phyloP scores from a whole-genome alignment of 345 rosid genomes.

The Atalantia buxifolia region DNA sequence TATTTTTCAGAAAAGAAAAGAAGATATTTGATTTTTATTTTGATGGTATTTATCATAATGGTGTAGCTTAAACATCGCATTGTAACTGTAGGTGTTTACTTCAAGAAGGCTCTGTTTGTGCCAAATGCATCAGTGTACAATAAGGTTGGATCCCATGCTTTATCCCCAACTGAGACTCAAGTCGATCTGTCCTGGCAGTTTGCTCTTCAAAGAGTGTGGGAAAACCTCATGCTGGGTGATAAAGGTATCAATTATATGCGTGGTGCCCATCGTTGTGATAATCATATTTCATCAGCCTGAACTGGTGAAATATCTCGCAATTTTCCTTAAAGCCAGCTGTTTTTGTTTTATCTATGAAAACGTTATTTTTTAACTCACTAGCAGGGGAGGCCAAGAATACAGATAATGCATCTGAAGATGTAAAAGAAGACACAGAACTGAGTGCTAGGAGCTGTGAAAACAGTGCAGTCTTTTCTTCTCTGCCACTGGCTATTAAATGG shows the following conservation, averaged over 20 bases:
- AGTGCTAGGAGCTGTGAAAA: conserved; percentile 44
- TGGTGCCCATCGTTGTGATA: not conserved
- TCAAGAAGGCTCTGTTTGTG: conserved; percentile 88
- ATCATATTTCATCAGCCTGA: not conserved
- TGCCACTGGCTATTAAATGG: conserved; percentile 88
- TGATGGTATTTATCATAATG: not conserved
- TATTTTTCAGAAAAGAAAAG: not conserved
- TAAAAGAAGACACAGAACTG: conserved; percentile 40
- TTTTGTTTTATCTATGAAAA: too few relatives aligned
- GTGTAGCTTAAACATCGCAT: not conserved
- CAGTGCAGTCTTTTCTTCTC: conserved; percentile 77
- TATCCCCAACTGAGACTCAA: conserved; percentile 43
- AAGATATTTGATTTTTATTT: not conserved
- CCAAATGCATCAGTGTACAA: conserved; percentile 75
- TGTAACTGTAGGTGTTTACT: conserved; percentile 57
- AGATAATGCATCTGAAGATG: conserved; percentile 45
- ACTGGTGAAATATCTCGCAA: not conserved
- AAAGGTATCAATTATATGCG: conserved; percentile 35
- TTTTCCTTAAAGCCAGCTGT: not conserved
- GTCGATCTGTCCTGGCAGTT: conserved; percentile 80
- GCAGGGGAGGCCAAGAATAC: conserved; percentile 37
- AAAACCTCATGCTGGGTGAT: conserved; percentile 52
- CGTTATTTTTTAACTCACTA: not conserved
- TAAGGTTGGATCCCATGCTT: conserved; percentile 71
- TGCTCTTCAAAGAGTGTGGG: conserved; percentile 76